phyloP scores from a whole-genome alignment of 306 rosid genomes.

The Ziziphus jujuba region DNA sequence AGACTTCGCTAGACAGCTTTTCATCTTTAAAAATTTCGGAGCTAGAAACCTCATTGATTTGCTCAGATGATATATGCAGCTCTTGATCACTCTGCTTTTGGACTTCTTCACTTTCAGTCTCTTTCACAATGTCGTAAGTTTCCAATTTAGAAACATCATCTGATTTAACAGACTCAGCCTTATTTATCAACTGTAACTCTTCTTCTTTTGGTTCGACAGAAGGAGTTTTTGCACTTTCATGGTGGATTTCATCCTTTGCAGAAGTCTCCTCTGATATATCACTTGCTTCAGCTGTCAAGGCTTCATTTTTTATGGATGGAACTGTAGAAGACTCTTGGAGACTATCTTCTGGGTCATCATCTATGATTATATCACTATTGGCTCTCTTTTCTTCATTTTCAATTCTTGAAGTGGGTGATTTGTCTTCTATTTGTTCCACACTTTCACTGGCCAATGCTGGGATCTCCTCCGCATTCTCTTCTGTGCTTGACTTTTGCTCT shows the following conservation, averaged over 20 bases:
- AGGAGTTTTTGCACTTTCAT: constrained; percentile 8
- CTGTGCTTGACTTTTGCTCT: not conserved
- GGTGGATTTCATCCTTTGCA: not conserved
- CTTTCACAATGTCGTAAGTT: constrained; percentile 15
- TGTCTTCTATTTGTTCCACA: constrained; percentile 16
- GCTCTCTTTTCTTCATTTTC: constrained; percentile 4
- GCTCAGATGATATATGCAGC: constrained; percentile 5
- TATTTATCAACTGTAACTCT: constrained; percentile 1
- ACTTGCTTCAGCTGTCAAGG: not conserved
- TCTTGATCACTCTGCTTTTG: constrained; percentile 15
- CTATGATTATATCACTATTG: not conserved
- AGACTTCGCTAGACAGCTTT: too few relatives aligned
- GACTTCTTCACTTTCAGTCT: constrained; percentile 17
- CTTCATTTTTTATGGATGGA: constrained; percentile 16
- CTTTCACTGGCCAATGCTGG: not conserved
- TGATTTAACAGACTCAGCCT: not conserved
- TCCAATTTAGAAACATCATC: constrained; percentile 1
- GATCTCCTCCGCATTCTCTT: constrained; percentile 16
- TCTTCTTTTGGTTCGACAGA: not conserved
- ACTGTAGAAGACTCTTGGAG: constrained; percentile 10
- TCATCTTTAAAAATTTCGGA: not conserved
- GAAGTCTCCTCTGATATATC: constrained; percentile 9
- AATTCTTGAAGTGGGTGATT: constrained; percentile 2
- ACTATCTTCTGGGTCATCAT: constrained; percentile 1
- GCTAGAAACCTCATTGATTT: constrained; percentile 9